Base-by-base conservation (phyloP, 1,139 yeast species). In the Protomyces inouyei region DNA sequence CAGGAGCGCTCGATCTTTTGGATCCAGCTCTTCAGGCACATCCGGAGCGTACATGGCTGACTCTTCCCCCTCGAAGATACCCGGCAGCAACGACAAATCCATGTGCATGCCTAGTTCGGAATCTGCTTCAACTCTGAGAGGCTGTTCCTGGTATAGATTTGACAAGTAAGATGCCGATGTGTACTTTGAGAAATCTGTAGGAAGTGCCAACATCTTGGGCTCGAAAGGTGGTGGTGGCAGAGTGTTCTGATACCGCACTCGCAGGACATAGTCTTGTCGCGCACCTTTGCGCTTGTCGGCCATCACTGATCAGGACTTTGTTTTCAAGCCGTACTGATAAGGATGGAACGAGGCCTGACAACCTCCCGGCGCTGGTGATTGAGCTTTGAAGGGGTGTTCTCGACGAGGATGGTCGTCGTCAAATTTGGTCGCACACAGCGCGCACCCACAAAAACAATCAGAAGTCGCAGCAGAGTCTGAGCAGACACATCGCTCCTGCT, bases 221-320 rank as follows among this genome's bases (percentile, higher is more conserved):
- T 96, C 91, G 68, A 95, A 81, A 28, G 95, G 88, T 10, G 98
- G 98, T 1, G 97, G 93, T 16, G 98, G 98, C 40, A 93, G 79
- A 72, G 85, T 88, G 74, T 93, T 93, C 67, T 85, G 84, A 74
- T 91, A 93, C 72, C 96, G 83, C 64, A 88, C 84, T 71, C 88
- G 87, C 65, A 96, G 95, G 66, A 93, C 86, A 73, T 87, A 92
- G 70, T 91, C 97, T 76, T 92, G 97, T 32, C 63, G n/a, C 9
- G 45, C 63, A 8, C 57, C 52, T 36, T 52, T 59, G 43, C 63
- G 38, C 35, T 59, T 55, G 28, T 45, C 63, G 12, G 63, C 52
- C 63, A 59, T 59, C 25, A 6, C 18, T 16, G 28, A 28, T 28
- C 32, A 28, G 32, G 1, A 28, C 32, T 28, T 2, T 28, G 32